Evolutionary conservation across 768 basidiomycete genomes (phyloP).

Genomic region (Mycena metata): DNA sequence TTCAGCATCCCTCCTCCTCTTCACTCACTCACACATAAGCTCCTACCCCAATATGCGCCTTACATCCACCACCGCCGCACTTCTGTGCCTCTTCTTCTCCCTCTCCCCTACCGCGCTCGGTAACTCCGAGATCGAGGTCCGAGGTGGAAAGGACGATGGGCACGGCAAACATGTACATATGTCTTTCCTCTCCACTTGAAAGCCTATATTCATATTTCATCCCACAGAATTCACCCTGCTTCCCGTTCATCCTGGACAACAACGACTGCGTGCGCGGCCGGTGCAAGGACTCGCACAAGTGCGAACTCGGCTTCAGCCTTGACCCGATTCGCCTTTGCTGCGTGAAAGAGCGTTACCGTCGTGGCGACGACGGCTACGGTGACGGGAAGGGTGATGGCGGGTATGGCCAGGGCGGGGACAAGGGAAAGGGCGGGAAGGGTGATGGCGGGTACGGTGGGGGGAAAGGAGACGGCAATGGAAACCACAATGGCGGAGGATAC

Average conservation of each 20-base stretch:
- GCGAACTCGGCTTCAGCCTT: slow-evolving; percentile 25
- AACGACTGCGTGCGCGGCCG: slow-evolving; percentile 9
- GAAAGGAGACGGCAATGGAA: no score
- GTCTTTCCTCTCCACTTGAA: not conserved
- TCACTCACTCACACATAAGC: not conserved
- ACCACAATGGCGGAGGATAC: no score
- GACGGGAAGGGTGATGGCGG: no score
- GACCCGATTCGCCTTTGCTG: slow-evolving; percentile 10
- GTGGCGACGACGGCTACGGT: not conserved
- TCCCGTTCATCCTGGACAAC: slow-evolving; percentile 3
- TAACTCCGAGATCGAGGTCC: slow-evolving; percentile 1
- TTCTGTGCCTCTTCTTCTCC: slow-evolving; percentile 12
- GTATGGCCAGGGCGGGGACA: no score
- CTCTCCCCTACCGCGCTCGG: slow-evolving; percentile 16
- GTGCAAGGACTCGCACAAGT: slow-evolving; percentile 9
- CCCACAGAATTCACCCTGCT: slow-evolving; percentile 7
- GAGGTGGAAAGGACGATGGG: not conserved
- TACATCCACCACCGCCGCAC: not conserved
- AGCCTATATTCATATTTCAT: not conserved
- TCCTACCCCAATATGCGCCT: not conserved
- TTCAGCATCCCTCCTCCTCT: no score
- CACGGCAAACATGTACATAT: slow-evolving; percentile 1
- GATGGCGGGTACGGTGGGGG: no score
- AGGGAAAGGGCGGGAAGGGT: no score
- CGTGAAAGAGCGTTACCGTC: not conserved